Conservation (phyloP, 805 yeast genomes). For the Candida easanensis region DNA sequence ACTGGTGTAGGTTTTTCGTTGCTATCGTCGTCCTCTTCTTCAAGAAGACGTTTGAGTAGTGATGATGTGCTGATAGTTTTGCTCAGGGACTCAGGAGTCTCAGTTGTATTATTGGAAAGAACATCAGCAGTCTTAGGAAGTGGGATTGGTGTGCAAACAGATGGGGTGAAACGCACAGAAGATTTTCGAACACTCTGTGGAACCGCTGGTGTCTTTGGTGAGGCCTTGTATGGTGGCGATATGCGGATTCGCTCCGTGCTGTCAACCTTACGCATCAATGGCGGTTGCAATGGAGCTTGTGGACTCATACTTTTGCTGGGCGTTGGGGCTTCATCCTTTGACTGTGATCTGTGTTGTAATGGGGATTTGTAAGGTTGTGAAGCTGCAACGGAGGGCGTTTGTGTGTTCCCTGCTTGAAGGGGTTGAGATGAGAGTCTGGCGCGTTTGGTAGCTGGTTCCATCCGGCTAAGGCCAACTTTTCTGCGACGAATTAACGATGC, state of each 20-base stretch:
- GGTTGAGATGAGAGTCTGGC: too few relatives aligned
- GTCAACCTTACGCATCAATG: too few relatives aligned
- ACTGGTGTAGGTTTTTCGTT: neutral
- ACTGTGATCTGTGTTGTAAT: too few relatives aligned
- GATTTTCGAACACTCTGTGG: neutral
- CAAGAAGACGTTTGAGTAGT: constrained; percentile 3
- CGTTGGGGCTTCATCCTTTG: too few relatives aligned
- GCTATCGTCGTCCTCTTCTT: constrained; percentile 2
- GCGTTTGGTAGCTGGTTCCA: too few relatives aligned
- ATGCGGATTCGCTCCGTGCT: too few relatives aligned
- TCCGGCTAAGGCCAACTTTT: constrained; percentile 23
- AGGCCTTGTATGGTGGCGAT: neutral
- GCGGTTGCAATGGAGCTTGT: too few relatives aligned
- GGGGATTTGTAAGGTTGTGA: neutral
- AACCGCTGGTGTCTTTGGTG: constrained; percentile 5
- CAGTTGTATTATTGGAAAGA: neutral
- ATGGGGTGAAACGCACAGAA: constrained; percentile 5
- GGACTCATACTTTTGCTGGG: too few relatives aligned
- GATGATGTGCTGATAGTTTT: neutral
- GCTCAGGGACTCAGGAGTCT: too few relatives aligned
- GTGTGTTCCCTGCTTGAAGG: neutral
- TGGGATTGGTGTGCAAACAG: constrained; percentile 2
- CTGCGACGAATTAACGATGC: constrained; percentile 11
- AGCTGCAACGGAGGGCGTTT: neutral
- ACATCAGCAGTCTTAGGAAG: neutral